Evolutionary conservation across 805 yeast species (phyloP), one percentile per base, ranked within the genome.

Genomic region (Kregervanrija fluxuum): DNA sequence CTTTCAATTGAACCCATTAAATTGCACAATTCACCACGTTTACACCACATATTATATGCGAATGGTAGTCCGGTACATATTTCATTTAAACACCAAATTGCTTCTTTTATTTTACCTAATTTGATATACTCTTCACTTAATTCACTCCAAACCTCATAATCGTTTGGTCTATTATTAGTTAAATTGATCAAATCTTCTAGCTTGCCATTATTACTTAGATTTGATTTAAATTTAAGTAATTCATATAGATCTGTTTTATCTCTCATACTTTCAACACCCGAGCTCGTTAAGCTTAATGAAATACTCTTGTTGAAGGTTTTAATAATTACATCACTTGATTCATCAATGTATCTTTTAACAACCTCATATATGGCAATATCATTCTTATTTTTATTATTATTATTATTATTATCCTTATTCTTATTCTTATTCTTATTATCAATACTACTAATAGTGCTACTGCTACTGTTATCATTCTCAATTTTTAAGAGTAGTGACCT

Each of bases 141-240:
- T 61, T 86, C 95, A 40, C 79, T 71, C 95, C 95, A 88, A 2
- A 84, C 67, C 50, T 83, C 80, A 2, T 76, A 67, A 61, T 93
- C 98, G 15, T 81, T 60, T 1, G 97, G 96, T 53, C 75, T 79
- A 41, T 72, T 64, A 44, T 80, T 82, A 42, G 86, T 62, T 51
- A 73, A 76, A 33, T 68, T 72, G 10, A 17, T 30, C 10, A 45
- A 30, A 11, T 44, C 38, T n/a, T 45, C 38, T 17, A 45, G 22
- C 6, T 30, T 17, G 10, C 41, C 32, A 15, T 41, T 40, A 16
- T 40, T 33, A 38, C 41, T 44, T 32, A 41, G 6, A 30, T 13
- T 8, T 6, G 42, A 16, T 38, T 45, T 45, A 8, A 44, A n/a
- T 14, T 45, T 45, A 11, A 16, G 31, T 15, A 45, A 12, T 11